Evolutionary conservation across 371 early-diverging fungal genomes (phyloP).

Genomic region (Dinochytrium kinnereticum): DNA sequence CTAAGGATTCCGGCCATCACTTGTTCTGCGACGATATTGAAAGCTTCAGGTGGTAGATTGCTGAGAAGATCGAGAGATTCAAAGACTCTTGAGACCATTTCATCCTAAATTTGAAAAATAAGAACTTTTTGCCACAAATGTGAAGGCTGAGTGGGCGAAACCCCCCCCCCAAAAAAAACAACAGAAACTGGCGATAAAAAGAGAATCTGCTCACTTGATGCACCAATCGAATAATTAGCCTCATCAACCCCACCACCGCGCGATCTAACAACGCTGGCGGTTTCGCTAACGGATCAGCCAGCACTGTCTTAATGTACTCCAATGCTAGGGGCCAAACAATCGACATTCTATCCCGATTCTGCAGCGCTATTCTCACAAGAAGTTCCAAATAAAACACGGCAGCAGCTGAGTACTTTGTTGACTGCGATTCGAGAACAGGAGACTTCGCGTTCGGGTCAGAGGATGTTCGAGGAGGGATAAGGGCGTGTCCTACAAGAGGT

Average conservation of each 20-base stretch:
- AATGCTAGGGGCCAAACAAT: slow-evolving; percentile 58
- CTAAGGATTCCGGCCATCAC: slow-evolving; percentile 80
- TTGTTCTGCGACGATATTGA: slow-evolving; percentile 74
- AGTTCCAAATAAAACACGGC: slow-evolving; percentile 75
- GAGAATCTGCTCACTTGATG: slow-evolving; percentile 57
- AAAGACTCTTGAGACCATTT: slow-evolving; percentile 53
- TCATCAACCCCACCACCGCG: slow-evolving; percentile 74
- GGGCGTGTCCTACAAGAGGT: not conserved
- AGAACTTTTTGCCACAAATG: slow-evolving; percentile 1
- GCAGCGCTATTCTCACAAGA: slow-evolving; percentile 72
- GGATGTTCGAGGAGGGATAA: slow-evolving; percentile 4
- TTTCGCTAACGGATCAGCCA: slow-evolving; percentile 15
- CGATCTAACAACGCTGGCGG: slow-evolving; percentile 63
- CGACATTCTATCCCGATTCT: slow-evolving; percentile 71
- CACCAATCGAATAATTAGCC: slow-evolving; percentile 72
- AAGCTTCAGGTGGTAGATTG: slow-evolving; percentile 68
- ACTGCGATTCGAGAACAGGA: not conserved
- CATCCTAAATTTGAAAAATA: slow-evolving; percentile 32
- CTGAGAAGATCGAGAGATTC: slow-evolving; percentile 66
- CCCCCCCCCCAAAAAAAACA: slow-evolving; percentile 3
- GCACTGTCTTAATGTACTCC: slow-evolving; percentile 34
- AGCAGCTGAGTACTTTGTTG: slow-evolving; percentile 40
- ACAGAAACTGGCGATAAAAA: not conserved
- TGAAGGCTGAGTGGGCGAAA: not conserved
- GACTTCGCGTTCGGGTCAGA: slow-evolving; percentile 1